These are phyloP conservation scores for Lecanicillium sp. DNA, from an alignment of 2,329 filamentous ascomycete genomes.

Conservation along the genomic window DNA sequence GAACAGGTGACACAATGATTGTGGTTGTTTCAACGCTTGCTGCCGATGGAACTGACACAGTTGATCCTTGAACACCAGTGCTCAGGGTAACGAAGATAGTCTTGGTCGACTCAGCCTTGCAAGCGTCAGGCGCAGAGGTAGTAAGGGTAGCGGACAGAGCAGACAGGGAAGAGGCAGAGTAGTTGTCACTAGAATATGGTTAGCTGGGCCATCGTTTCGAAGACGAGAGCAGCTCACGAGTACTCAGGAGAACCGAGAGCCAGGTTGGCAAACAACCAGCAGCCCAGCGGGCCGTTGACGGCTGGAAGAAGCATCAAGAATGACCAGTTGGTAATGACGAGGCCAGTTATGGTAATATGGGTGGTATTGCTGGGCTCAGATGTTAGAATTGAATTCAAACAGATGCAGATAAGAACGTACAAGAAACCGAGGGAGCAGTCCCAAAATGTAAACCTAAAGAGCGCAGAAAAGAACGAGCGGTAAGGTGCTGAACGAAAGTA, in stretches of 20 bases:
- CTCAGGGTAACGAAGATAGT: slow-evolving; percentile 45
- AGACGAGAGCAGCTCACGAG: not conserved
- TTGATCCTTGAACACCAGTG: slow-evolving; percentile 23
- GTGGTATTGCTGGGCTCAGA: not conserved
- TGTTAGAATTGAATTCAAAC: not conserved
- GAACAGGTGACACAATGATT: slow-evolving; percentile 17
- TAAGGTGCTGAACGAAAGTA: slow-evolving; percentile 5
- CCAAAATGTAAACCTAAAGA: not conserved
- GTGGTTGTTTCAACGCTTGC: slow-evolving; percentile 26
- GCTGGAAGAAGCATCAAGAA: slow-evolving; percentile 5
- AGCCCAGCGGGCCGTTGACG: slow-evolving; percentile 4
- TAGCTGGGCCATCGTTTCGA: no score
- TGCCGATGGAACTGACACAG: not conserved
- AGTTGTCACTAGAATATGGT: not conserved
- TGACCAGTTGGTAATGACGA: slow-evolving; percentile 3
- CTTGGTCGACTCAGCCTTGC: slow-evolving; percentile 26
- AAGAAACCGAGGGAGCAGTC: not conserved
- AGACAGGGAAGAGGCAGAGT: not conserved
- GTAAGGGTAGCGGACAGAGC: not conserved
- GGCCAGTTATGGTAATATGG: not conserved
- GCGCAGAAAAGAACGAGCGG: slow-evolving; percentile 1
- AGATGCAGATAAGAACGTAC: not conserved
- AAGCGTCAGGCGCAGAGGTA: slow-evolving; percentile 18
- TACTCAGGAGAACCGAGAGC: slow-evolving; percentile 5
- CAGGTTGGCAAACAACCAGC: slow-evolving; percentile 2